These are phyloP conservation scores for Diospyros kaki DNA, from an alignment of 148 eudicot species.

Conservation along the genomic window DNA sequence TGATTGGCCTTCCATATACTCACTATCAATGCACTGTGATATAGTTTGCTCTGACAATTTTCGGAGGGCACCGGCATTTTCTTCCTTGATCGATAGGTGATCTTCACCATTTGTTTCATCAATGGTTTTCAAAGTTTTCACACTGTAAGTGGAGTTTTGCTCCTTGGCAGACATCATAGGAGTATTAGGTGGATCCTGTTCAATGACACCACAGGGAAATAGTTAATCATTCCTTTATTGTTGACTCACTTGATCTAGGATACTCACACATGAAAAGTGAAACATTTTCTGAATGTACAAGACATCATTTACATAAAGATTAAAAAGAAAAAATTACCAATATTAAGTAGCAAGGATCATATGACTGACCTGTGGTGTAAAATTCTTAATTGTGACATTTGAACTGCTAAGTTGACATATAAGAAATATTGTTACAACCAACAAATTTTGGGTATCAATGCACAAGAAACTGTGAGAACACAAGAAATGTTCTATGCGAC, in stretches of 20 bases:
- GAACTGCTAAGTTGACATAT: neutral
- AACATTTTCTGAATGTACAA: neutral
- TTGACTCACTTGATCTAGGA: neutral
- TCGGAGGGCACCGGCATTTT: neutral
- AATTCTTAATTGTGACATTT: neutral
- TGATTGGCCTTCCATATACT: conserved; percentile 1
- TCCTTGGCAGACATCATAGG: neutral
- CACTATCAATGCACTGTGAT: neutral
- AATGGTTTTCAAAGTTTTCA: neutral
- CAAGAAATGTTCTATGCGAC: neutral
- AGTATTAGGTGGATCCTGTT: conserved; percentile 17
- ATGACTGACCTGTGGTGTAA: neutral
- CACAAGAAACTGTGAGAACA: neutral
- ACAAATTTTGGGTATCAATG: neutral
- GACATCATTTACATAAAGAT: neutral
- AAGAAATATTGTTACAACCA: neutral
- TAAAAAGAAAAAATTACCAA: neutral
- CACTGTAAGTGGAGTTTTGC: neutral
- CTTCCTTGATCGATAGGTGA: neutral
- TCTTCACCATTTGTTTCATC: neutral
- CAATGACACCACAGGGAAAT: neutral
- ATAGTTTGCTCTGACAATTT: neutral
- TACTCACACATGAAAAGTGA: neutral
- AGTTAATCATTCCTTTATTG: neutral
- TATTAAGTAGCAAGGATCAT: neutral